phyloP scores from a whole-genome alignment of 306 rosid genomes.

The Phaseolus lunatus region DNA sequence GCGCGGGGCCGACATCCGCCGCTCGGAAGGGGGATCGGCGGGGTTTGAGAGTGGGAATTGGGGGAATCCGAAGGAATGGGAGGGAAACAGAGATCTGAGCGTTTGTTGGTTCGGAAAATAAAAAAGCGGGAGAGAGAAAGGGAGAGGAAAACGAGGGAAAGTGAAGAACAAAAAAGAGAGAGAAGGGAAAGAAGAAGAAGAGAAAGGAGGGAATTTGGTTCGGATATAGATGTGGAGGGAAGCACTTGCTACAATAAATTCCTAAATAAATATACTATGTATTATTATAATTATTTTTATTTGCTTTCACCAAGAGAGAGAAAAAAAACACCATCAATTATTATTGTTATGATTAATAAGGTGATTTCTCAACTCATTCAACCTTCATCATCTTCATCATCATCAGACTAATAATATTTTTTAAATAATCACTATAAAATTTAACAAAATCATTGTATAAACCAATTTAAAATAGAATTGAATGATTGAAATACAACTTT shows the following conservation, averaged over 20 bases:
- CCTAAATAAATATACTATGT: neutral
- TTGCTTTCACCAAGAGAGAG: too few species aligned
- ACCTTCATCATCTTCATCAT: too few species aligned
- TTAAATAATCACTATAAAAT: too few species aligned
- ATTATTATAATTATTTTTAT: too few species aligned
- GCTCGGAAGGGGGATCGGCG: conserved; percentile 36
- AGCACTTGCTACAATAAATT: conserved; percentile 56
- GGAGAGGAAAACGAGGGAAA: conserved; percentile 87
- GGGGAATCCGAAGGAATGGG: conserved; percentile 28
- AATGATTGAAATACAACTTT: too few species aligned
- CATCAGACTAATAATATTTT: too few species aligned
- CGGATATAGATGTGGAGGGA: conserved; percentile 97
- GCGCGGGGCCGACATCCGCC: conserved; percentile 71
- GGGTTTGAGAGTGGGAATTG: neutral
- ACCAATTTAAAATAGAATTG: too few species aligned
- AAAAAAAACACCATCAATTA: too few species aligned
- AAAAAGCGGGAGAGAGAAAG: conserved; percentile 77
- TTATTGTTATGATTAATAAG: too few species aligned
- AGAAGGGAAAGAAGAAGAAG: neutral
- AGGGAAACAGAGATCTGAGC: conserved; percentile 56
- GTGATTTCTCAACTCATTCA: too few species aligned
- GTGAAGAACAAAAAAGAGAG: too few species aligned
- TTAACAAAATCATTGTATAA: too few species aligned
- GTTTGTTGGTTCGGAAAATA: conserved; percentile 59
- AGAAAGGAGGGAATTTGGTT: conserved; percentile 92